Percentiles rank a stretch among this genome's conserved stretches.
Conservation (phyloP, 495 filamentous ascomycete species). For the Stereocaulon alpinum region DNA sequence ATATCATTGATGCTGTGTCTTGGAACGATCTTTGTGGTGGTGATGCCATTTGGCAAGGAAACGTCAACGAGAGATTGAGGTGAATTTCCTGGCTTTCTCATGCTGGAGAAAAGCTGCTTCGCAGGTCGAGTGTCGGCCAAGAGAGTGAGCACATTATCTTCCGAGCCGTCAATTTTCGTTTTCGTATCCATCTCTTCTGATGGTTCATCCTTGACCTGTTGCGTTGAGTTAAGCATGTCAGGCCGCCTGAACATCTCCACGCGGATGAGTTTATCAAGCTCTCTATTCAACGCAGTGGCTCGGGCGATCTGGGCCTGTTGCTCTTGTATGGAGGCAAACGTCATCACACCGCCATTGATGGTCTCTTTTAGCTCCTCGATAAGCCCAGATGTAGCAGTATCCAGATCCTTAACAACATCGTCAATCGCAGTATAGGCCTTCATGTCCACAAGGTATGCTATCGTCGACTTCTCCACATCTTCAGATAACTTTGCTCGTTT, state of each 20-base stretch:
- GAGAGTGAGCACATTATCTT: constrained; percentile 53
- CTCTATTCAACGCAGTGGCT: constrained; percentile 36
- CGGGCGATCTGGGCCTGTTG: constrained; percentile 24
- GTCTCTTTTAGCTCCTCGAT: constrained; percentile 37
- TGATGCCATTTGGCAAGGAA: constrained; percentile 63
- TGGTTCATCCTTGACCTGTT: constrained; percentile 7
- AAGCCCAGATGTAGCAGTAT: constrained; percentile 36
- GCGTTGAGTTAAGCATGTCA: constrained; percentile 10
- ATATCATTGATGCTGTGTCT: constrained; percentile 33
- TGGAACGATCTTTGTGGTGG: constrained; percentile 56
- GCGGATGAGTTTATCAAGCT: constrained; percentile 38
- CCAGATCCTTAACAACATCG: constrained; percentile 41
- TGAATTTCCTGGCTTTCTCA: constrained; percentile 47
- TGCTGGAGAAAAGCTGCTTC: constrained; percentile 75
- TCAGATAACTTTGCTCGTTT: constrained; percentile 41
- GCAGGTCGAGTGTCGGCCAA: constrained; percentile 59
- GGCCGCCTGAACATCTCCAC: constrained; percentile 32
- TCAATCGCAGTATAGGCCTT: constrained; percentile 37
- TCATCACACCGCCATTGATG: constrained; percentile 24
- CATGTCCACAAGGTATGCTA: constrained; percentile 33
- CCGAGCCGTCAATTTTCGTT: constrained; percentile 6
- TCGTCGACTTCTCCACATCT: constrained; percentile 31
- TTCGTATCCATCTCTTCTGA: not conserved
- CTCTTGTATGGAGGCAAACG: constrained; percentile 16
- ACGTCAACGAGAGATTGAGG: constrained; percentile 46